Conservation (phyloP, 768 basidiomycete species). For the Termitomyces titanicus region DNA sequence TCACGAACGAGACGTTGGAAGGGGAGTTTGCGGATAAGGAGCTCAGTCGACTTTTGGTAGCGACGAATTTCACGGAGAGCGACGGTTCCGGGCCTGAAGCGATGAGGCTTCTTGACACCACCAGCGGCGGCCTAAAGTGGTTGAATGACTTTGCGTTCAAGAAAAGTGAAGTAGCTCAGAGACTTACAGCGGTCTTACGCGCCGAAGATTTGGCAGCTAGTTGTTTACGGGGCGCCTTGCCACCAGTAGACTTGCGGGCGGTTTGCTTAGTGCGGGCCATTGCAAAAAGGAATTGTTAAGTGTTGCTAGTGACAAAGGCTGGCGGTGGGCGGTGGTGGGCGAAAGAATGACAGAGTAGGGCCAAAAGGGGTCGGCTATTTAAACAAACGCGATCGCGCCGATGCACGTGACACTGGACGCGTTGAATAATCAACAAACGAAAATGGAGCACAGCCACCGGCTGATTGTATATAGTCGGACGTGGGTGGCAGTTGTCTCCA, state of each 20-base stretch:
- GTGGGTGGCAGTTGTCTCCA: constrained; percentile 14
- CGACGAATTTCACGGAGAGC: constrained; percentile 87
- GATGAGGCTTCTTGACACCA: constrained; percentile 93
- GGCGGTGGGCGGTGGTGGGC: not conserved
- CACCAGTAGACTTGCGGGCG: constrained; percentile 83
- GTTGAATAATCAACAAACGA: constrained; percentile 36
- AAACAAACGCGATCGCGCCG: constrained; percentile 22
- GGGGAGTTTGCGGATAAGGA: constrained; percentile 83
- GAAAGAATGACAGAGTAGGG: not conserved
- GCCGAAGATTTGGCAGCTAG: constrained; percentile 63
- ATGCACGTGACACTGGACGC: constrained; percentile 36
- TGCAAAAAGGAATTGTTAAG: too few relatives aligned
- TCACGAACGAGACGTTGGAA: constrained; percentile 91
- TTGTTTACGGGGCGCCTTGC: constrained; percentile 70
- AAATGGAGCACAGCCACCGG: constrained; percentile 50
- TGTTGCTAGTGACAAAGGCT: not conserved
- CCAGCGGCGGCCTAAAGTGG: constrained; percentile 51
- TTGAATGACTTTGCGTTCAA: not conserved
- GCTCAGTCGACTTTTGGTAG: constrained; percentile 87
- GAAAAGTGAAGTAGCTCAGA: not conserved
- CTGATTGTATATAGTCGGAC: constrained; percentile 33
- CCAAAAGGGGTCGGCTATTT: constrained; percentile 16
- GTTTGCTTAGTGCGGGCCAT: constrained; percentile 87
- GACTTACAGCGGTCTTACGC: constrained; percentile 54
- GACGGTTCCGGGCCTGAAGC: constrained; percentile 81